Percentiles rank a stretch among this genome's conserved stretches.
These are phyloP conservation scores for Epichloe typhina DNA, from an alignment of 2,329 filamentous ascomycete species.

Conservation along the genomic window DNA sequence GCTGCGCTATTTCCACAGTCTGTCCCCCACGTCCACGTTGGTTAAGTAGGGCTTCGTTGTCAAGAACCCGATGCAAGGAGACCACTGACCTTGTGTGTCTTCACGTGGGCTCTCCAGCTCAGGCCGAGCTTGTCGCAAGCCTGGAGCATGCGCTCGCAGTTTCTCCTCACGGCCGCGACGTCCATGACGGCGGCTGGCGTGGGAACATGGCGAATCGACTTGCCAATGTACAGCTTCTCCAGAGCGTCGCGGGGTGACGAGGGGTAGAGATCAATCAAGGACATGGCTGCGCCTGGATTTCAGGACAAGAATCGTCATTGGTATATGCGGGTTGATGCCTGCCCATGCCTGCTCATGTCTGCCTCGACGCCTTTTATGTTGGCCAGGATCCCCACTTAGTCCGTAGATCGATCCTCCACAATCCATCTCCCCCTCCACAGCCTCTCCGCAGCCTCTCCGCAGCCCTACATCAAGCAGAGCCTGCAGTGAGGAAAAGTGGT, in stretches of 20 bases:
- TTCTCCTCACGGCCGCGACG: constrained; percentile 47
- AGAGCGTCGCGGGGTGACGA: constrained; percentile 13
- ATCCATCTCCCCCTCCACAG: too few relatives aligned
- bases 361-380: not conserved
- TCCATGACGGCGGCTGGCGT: constrained; percentile 60
- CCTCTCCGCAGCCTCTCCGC: constrained; percentile 29
- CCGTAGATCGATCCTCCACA: too few relatives aligned
- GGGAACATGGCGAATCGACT: constrained; percentile 44
- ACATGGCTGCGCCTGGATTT: constrained; percentile 6
- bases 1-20: constrained; percentile 51
- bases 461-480: constrained; percentile 31
- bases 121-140: constrained; percentile 45
- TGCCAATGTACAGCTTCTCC: constrained; percentile 33
- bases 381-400: too few relatives aligned
- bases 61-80: not conserved
- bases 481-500: constrained; percentile 39
- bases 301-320: not conserved
- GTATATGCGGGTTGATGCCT: too few relatives aligned
- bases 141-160: constrained; percentile 60
- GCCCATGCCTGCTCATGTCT: too few relatives aligned
- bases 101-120: constrained; percentile 64
- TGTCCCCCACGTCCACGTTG: constrained; percentile 15
- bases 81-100: constrained; percentile 60
- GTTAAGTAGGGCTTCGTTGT: too few relatives aligned
- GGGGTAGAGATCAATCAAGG: constrained; percentile 12